Evolutionary conservation across 352 stramenopile genomes (phyloP), one percentile per base, ranked within the genome.

Genomic region (Pythium dissimile): DNA sequence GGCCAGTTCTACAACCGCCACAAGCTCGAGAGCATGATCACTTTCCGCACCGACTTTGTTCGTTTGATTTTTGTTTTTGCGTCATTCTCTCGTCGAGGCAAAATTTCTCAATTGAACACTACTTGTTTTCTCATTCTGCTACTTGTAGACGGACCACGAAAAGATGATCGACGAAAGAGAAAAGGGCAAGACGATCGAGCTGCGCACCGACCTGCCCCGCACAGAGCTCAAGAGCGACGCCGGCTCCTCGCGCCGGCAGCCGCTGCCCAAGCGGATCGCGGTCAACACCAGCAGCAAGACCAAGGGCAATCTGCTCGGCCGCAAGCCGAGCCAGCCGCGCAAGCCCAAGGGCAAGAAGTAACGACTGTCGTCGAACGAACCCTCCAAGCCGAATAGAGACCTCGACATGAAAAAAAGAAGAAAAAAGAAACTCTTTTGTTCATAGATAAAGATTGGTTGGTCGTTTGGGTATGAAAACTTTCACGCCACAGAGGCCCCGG

Each of bases 1-100:
- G 84, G 84, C 56, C 83, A 83, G 18, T 94, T 94, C 51, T 92
- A 87, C 75, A 94, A 94, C 69, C 81, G 84, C 62, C 71, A 84
- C 30, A 94, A 92, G 53, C 77, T 94, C 34, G 84, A 94, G 58
- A 86, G 82, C 56, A 85, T 94, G 74, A 89, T 94, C 66, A 91
- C 80, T 0, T 92, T 92, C 62, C 80, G 80, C 55, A 90, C 80
- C 5, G 75, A 85, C 63, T 89, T 86, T 56, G 82, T 92, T 75
- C 28, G 81, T 67, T 6, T 38, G 12, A 5, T 31, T 44, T 8
- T 10, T 39, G 18, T n/a, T 30, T 46, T 38, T 30, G 0, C 42
- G 18, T 10, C 2, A 27, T 4, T 39, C 18, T 10, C 5, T 43
- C 18, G 27, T 37, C 1, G 15, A 43, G n/a, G 31, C 5, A n/a